A percentile compares a stretch with the other conserved stretches of the same genome.
Evolutionary conservation across 2,329 filamentous ascomycete species (phyloP).

Genomic region (Cucurbitaria berberidis): DNA sequence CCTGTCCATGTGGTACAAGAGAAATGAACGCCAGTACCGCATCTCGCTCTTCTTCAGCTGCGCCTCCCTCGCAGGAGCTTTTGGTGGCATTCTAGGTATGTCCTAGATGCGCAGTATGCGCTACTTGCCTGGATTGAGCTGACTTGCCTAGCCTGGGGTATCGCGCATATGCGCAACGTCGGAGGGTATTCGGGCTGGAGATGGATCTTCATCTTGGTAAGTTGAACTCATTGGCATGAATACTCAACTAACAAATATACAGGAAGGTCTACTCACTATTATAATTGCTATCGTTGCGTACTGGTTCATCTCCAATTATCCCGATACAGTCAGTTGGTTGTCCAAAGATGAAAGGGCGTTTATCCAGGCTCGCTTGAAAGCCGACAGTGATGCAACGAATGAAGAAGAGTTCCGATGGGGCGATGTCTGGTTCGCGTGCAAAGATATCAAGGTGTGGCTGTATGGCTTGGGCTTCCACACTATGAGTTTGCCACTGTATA

Average conservation of each 20-base stretch:
- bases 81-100: conserved; percentile 58
- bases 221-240: not conserved
- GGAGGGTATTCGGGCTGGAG: conserved; percentile 52
- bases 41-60: conserved; percentile 67
- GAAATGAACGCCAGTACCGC: conserved; percentile 63
- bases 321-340: conserved; percentile 64
- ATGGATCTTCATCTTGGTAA: conserved; percentile 52
- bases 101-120: not conserved
- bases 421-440: conserved; percentile 67
- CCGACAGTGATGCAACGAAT: conserved; percentile 72
- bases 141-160: conserved; percentile 55
- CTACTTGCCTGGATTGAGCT: not conserved
- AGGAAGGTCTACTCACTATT: conserved; percentile 48
- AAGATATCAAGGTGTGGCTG: conserved; percentile 54
- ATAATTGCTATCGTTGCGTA: conserved; percentile 47
- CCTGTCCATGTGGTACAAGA: conserved; percentile 68
- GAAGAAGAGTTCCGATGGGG: conserved; percentile 72
- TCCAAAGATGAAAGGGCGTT: conserved; percentile 59
- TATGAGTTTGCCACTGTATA: conserved; percentile 63
- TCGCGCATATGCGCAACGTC: conserved; percentile 66
- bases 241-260: conserved; percentile 11
- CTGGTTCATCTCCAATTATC: conserved; percentile 72
- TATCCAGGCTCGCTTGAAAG: conserved; percentile 67
- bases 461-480: conserved; percentile 76
- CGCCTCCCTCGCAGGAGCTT: conserved; percentile 64